Base-by-base conservation (phyloP, 192 early-diverging fungal species). In the Borealophlyctis nickersoniae region DNA sequence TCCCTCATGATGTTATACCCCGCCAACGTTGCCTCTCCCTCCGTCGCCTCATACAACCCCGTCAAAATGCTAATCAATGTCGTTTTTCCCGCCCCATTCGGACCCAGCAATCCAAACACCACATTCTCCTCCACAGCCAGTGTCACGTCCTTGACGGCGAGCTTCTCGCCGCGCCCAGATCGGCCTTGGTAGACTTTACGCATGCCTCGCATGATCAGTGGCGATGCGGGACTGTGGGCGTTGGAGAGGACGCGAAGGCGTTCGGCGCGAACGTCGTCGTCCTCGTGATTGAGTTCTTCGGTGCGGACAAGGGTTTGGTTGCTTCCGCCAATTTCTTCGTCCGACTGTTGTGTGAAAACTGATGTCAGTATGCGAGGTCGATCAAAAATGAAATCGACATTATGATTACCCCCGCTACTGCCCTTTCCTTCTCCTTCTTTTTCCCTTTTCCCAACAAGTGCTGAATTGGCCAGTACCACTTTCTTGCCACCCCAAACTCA, bases 61-160 rank as follows among this genome's bases (percentile, higher is more conserved):
- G 88, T 91, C 59, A 91, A 62, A 52, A 90, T 90, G 23, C 72
- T 74, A 48, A 90, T 86, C 49, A 88, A 59, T 7, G 89, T 88
- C 7, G 88, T 84, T 66, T 90, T 90, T 11, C 81, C 81, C 14
- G 76, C 75, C 14, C 75, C 76, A 57, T 81, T 81, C 4, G 70
- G 79, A 11, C 83, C 83, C 31, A 91, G 67, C 52, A 91, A 63
- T 11, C 88, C 88, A 81, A 89, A 89, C 35, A 86, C 78, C 1
- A 77, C 66, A 30, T 75, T 71, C 52, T 77, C 69, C 52, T 88
- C 87, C 11, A 83, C 81, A 3, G 83, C 82, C 60, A 88, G 75
- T 3, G 81, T 83, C 9, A 89, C 79, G 60, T 86, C 77, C 60
- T 86, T 76, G n/a, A 89, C 85, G 2, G 85, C 87, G 11, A 86